Percentiles rank a stretch among this genome's conserved stretches.
Conservation (phyloP, 2,329 filamentous ascomycete species). For the Epichloe aotearoae region DNA sequence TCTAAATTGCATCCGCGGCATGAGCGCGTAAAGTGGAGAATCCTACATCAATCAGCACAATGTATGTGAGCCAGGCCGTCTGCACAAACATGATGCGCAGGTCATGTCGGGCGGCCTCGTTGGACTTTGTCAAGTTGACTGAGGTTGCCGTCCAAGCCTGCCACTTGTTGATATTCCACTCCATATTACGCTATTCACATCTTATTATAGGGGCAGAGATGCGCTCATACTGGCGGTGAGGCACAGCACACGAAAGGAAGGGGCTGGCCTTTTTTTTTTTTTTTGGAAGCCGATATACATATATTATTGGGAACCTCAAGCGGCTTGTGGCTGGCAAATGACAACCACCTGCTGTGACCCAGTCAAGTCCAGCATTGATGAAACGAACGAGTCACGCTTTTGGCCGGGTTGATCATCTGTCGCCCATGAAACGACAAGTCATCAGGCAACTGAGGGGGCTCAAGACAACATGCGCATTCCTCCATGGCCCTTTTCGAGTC, state of each 20-base stretch:
- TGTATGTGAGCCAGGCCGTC: background rate
- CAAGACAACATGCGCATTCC: background rate
- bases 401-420: background rate
- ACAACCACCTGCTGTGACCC: background rate
- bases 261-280: no score
- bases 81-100: background rate
- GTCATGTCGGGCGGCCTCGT: background rate
- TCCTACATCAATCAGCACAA: background rate
- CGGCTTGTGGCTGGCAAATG: background rate
- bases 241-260: background rate
- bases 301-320: background rate
- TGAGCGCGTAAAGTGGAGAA: constrained; percentile 5
- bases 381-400: background rate
- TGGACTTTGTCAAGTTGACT: background rate
- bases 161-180: no score
- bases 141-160: background rate
- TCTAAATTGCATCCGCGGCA: constrained; percentile 3
- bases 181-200: background rate
- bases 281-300: no score
- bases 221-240: background rate
- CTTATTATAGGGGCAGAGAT: background rate
- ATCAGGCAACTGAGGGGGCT: background rate
- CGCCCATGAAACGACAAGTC: background rate
- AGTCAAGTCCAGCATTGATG: no score
- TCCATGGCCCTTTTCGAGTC: background rate